Conservation (phyloP, 257 asterid species). For the Forsythia viridissima region DNA sequence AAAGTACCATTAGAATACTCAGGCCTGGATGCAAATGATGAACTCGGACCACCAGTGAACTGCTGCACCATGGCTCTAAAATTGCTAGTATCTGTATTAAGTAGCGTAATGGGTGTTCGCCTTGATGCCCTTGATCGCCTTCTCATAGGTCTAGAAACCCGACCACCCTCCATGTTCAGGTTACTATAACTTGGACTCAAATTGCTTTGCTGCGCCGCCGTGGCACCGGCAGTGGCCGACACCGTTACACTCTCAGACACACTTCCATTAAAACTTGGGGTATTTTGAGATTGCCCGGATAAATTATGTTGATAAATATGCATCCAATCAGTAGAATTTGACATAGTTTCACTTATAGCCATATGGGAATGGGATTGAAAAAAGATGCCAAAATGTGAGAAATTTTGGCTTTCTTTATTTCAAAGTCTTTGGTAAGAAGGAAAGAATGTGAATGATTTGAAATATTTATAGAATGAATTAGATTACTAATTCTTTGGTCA, state of each 20-base stretch:
- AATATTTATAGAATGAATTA: not conserved
- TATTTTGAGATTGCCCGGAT: not conserved
- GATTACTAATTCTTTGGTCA: not conserved
- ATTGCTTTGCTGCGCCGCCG: not conserved
- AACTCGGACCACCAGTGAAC: constrained; percentile 29
- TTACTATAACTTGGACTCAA: not conserved
- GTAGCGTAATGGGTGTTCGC: constrained; percentile 26
- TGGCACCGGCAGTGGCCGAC: not conserved
- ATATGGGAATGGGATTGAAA: not conserved
- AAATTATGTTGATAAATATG: constrained; percentile 17
- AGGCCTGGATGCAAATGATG: not conserved
- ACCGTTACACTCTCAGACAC: constrained; percentile 15
- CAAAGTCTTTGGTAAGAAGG: constrained; percentile 3
- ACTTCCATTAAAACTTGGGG: not conserved
- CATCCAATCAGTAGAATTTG: constrained; percentile 20
- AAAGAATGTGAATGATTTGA: constrained; percentile 5
- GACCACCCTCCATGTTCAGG: constrained; percentile 16
- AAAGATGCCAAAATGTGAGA: not conserved
- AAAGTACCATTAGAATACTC: not conserved
- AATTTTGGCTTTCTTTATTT: not conserved
- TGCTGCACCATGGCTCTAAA: constrained; percentile 35
- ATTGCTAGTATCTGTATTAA: constrained; percentile 26
- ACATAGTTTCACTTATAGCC: constrained; percentile 31
- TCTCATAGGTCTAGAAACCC: constrained; percentile 25
- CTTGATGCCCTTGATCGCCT: constrained; percentile 29